Conservation (phyloP, 257 asterid species). For the Eustoma russellianum region DNA sequence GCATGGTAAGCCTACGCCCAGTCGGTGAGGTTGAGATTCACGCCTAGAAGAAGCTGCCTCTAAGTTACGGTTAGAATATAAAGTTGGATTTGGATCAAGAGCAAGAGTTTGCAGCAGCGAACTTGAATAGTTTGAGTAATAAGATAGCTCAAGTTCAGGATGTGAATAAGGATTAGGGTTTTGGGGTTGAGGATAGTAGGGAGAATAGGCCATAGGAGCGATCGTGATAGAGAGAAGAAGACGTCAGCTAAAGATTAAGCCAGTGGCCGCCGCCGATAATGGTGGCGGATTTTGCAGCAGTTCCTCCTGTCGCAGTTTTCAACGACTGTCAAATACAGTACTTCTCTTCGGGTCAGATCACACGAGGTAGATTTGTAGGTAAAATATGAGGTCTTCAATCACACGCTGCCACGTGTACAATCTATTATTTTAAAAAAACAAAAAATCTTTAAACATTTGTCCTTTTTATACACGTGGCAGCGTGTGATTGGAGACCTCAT, state of each 20-base stretch:
- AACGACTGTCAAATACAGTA: too few relatives aligned
- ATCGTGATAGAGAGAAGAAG: not conserved
- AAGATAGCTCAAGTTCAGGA: not conserved
- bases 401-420: too few relatives aligned
- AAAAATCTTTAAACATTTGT: too few relatives aligned
- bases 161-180: constrained; percentile 16
- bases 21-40: constrained; percentile 1
- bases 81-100: not conserved
- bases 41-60: constrained; percentile 1
- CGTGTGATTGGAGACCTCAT: too few relatives aligned
- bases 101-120: constrained; percentile 9
- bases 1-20: not conserved
- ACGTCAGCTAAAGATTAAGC: not conserved
- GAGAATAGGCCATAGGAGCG: not conserved
- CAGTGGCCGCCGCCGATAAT: not conserved
- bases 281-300: constrained; percentile 4
- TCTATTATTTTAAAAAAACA: too few relatives aligned
- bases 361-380: too few relatives aligned
- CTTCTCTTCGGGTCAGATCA: too few relatives aligned
- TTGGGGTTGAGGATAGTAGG: constrained; percentile 9
- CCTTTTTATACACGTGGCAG: too few relatives aligned
- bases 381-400: too few relatives aligned
- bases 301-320: too few relatives aligned
- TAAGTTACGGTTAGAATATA: not conserved
- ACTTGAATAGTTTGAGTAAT: not conserved